These are phyloP conservation scores for Piloderma croceum DNA, from an alignment of 768 basidiomycete genomes.

Conservation along the genomic window DNA sequence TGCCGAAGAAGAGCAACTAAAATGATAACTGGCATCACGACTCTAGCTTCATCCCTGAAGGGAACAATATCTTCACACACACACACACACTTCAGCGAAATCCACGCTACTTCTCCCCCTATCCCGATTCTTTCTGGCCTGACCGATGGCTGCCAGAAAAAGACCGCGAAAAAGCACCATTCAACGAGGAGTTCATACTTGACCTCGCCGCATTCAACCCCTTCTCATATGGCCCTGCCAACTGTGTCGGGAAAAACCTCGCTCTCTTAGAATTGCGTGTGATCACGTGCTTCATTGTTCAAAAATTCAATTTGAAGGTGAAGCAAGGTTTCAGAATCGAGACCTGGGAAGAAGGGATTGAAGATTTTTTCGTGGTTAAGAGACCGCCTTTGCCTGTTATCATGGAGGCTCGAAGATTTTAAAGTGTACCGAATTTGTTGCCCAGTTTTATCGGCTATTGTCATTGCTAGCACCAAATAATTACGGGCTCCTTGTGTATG, in stretches of 20 bases:
- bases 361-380: slow-evolving; percentile 34
- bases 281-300: slow-evolving; percentile 33
- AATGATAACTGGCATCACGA: too few relatives aligned
- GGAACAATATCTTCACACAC: slow-evolving; percentile 29
- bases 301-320: slow-evolving; percentile 35
- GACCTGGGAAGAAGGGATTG: slow-evolving; percentile 29
- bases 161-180: slow-evolving; percentile 6
- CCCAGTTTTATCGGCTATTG: too few relatives aligned
- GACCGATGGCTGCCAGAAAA: slow-evolving; percentile 33
- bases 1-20: too few relatives aligned
- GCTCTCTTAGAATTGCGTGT: slow-evolving; percentile 40
- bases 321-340: slow-evolving; percentile 31
- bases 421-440: not conserved
- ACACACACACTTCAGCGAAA: slow-evolving; percentile 35
- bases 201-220: slow-evolving; percentile 31
- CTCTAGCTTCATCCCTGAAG: slow-evolving; percentile 36
- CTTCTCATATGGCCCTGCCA: slow-evolving; percentile 43
- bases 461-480: too few relatives aligned
- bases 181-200: slow-evolving; percentile 14
- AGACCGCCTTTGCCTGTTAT: slow-evolving; percentile 5
- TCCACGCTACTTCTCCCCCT: slow-evolving; percentile 36
- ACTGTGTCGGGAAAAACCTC: slow-evolving; percentile 45
- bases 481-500: too few relatives aligned
- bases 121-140: slow-evolving; percentile 36
- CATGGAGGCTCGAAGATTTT: not conserved